Evolutionary conservation across 1,284 basidiomycete genomes (phyloP), one percentile per base, ranked within the genome.

Genomic region (Vanrija sp.): DNA sequence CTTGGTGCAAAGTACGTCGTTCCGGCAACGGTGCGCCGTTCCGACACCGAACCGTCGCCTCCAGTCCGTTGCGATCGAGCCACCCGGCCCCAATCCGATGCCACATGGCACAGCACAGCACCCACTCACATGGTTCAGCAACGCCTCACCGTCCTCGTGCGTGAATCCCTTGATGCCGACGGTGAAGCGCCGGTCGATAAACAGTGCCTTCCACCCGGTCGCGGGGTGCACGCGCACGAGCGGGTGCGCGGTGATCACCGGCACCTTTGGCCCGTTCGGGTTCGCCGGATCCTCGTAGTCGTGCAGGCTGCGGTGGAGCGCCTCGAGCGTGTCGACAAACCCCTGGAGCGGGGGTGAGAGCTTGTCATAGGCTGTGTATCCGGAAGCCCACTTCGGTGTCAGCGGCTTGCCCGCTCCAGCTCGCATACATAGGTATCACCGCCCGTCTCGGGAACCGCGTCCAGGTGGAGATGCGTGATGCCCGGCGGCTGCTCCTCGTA

Each of bases 401-500:
- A 34, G n/a, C n/a, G n/a, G n/a, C n/a, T n/a, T n/a, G n/a, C n/a
- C n/a, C n/a, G n/a, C n/a, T n/a, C n/a, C n/a, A n/a, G n/a, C n/a
- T n/a, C n/a, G n/a, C n/a, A n/a, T n/a, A n/a, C n/a, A n/a, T 34
- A 34, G 12, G 90, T 93, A 74, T 92, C 91, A 7, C 89, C 89
- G 25, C 91, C 89, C 3, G 84, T 85, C 23, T 81, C 79, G 4
- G 90, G 80, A 23, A 73, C 74, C 25, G 87, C 79, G 63, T 92
- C 82, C 8, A 94, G 81, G 80, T 89, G 89, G 71, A 94, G 86
- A 5, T 87, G 86, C 1, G 91, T 94, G 40, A 91, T 78, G 7
- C 89, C 89, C 1, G 90, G 90, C 8, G 91, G 91, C 75, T 94
- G 90, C 26, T 72, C 63, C 72, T 91, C 88, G 74, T 89, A 91